These are phyloP conservation scores for Aspergillus spinulosporus DNA, from an alignment of 2,329 filamentous ascomycete genomes.

Conservation along the genomic window DNA sequence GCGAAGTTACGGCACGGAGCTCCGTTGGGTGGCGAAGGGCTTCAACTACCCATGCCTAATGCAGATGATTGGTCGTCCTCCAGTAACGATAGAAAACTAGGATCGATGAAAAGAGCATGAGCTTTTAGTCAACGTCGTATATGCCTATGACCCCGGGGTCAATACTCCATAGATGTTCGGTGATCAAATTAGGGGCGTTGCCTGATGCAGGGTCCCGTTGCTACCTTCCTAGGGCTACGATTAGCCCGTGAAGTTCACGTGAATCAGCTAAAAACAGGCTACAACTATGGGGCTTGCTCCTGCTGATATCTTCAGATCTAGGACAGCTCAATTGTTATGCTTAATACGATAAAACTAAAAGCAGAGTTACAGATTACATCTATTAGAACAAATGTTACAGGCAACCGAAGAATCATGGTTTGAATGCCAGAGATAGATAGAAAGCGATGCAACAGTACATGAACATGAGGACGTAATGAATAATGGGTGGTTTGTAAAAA, in stretches of 20 bases:
- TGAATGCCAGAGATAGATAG: not conserved
- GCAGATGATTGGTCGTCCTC: not conserved
- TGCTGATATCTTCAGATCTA: not conserved
- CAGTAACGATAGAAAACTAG: no score
- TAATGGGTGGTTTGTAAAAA: constrained; percentile 18
- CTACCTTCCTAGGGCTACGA: not conserved
- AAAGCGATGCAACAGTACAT: not conserved
- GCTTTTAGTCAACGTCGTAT: not conserved
- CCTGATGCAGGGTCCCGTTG: constrained; percentile 8
- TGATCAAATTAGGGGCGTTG: constrained; percentile 2
- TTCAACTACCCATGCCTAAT: not conserved
- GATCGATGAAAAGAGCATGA: not conserved
- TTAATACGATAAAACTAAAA: not conserved
- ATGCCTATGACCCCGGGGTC: not conserved
- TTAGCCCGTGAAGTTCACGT: constrained; percentile 1
- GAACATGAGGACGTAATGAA: not conserved
- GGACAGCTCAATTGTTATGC: not conserved
- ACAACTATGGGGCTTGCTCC: not conserved
- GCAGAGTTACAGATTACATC: not conserved
- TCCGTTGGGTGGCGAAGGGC: not conserved
- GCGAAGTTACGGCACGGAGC: not conserved
- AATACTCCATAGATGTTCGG: not conserved
- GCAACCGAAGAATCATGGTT: not conserved
- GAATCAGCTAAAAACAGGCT: not conserved
- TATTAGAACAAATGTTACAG: not conserved